A percentile compares a stretch with the other conserved stretches of the same genome.
Conservation (phyloP, 176 grass and related monocot genomes). For the Puya raimondii region DNA sequence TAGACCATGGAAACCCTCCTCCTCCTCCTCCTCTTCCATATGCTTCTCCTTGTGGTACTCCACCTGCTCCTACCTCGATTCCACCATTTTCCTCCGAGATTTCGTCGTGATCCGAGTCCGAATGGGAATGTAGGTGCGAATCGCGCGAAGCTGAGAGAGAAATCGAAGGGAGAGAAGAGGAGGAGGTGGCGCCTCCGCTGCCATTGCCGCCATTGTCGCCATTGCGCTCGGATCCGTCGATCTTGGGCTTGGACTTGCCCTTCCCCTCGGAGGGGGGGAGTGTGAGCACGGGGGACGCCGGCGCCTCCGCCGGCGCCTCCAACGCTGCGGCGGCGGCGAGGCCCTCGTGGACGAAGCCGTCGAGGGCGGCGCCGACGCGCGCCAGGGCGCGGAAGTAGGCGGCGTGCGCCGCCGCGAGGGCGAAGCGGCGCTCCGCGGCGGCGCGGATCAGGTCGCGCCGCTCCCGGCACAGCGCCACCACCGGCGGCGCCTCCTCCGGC, state of each 20-base stretch:
- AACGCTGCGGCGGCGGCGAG: constrained; percentile 23
- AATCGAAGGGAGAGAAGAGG: constrained; percentile 26
- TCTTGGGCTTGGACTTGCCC: not conserved
- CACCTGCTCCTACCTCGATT: not conserved
- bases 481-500: constrained; percentile 41
- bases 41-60: not conserved
- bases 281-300: constrained; percentile 56
- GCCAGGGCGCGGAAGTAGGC: constrained; percentile 75
- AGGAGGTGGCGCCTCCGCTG: constrained; percentile 6
- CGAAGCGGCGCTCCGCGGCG: constrained; percentile 36
- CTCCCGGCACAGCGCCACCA: constrained; percentile 64
- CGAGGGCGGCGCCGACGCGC: constrained; percentile 66
- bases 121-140: constrained; percentile 42
- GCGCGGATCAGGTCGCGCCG: constrained; percentile 59
- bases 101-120: constrained; percentile 10
- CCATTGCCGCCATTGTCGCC: not conserved
- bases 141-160: constrained; percentile 27
- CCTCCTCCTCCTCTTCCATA: not conserved
- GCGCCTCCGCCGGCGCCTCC: constrained; percentile 18
- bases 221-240: constrained; percentile 2
- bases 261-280: constrained; percentile 44
- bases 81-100: not conserved
- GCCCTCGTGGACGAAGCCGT: constrained; percentile 56
- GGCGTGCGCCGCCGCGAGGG: constrained; percentile 53
- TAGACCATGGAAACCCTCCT: not conserved